These are phyloP conservation scores for Lasiodiplodia hormozganensis DNA, from an alignment of 2,329 filamentous ascomycete species.

Conservation along the genomic window DNA sequence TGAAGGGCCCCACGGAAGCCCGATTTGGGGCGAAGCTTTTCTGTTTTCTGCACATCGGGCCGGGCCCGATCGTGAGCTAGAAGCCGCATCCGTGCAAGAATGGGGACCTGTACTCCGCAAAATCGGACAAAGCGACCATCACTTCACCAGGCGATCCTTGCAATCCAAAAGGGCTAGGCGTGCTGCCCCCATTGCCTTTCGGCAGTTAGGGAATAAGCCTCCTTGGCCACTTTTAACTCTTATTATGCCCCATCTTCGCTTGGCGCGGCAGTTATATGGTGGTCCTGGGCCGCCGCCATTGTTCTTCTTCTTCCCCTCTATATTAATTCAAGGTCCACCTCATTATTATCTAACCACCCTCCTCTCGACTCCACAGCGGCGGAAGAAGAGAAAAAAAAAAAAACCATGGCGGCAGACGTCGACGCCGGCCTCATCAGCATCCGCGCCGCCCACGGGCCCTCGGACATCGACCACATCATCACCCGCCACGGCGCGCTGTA, in stretches of 20 bases:
- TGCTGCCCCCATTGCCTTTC: not conserved
- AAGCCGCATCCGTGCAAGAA: not conserved
- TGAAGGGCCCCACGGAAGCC: not conserved
- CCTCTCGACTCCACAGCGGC: no score
- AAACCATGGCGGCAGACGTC: not conserved
- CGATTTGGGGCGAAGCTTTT: not conserved
- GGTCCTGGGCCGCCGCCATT: not conserved
- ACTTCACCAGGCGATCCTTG: not conserved
- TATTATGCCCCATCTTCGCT: not conserved
- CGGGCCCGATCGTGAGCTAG: not conserved
- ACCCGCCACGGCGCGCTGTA: constrained; percentile 1
- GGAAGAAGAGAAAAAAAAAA: no score
- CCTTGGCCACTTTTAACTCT: not conserved
- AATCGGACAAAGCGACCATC: not conserved
- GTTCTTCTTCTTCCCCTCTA: no score
- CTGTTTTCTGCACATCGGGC: not conserved
- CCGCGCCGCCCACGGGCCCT: not conserved
- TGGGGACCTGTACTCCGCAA: not conserved
- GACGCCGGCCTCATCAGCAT: not conserved
- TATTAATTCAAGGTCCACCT: no score
- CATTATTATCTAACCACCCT: no score
- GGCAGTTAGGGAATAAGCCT: not conserved
- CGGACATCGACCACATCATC: constrained; percentile 3
- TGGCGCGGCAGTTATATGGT: not conserved
- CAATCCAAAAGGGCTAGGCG: not conserved